phyloP scores from a whole-genome alignment of 2,329 filamentous ascomycete species.

The Aspergillus bombycis region DNA sequence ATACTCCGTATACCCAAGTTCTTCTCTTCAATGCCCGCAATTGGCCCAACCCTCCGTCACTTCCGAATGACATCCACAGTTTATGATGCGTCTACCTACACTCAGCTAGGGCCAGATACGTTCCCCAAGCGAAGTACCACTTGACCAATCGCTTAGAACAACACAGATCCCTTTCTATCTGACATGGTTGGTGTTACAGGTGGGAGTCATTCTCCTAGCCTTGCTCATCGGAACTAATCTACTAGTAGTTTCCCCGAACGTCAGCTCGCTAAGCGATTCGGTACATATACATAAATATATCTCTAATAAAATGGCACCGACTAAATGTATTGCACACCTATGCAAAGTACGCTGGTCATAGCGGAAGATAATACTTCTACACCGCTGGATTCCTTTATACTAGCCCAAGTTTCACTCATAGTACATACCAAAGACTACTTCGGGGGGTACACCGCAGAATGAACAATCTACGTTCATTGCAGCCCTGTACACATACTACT shows the following conservation, averaged over 20 bases:
- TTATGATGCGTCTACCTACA: not conserved
- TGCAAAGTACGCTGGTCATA: not conserved
- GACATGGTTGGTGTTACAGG: not conserved
- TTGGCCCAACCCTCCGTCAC: not conserved
- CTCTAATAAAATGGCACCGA: too few species aligned
- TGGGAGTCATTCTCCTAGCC: not conserved
- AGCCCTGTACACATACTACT: not conserved
- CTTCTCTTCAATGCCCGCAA: not conserved
- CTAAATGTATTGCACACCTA: not conserved
- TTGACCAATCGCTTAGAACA: not conserved
- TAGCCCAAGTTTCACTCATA: not conserved
- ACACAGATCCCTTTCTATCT: not conserved
- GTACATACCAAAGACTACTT: not conserved
- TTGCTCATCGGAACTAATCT: not conserved
- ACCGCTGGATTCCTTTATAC: not conserved
- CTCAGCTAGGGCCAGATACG: too few species aligned
- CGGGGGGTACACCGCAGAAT: not conserved
- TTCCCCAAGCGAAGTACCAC: not conserved
- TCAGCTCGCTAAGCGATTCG: not conserved
- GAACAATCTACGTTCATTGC: not conserved
- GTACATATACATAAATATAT: too few species aligned
- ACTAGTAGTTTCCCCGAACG: not conserved
- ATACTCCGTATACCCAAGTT: too few species aligned
- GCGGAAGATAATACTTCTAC: not conserved
- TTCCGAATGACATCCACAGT: too few species aligned